A percentile compares a stretch with the other conserved stretches of the same genome.
Conservation (phyloP, 2,329 filamentous ascomycete species). For the Diaporthe eres region DNA sequence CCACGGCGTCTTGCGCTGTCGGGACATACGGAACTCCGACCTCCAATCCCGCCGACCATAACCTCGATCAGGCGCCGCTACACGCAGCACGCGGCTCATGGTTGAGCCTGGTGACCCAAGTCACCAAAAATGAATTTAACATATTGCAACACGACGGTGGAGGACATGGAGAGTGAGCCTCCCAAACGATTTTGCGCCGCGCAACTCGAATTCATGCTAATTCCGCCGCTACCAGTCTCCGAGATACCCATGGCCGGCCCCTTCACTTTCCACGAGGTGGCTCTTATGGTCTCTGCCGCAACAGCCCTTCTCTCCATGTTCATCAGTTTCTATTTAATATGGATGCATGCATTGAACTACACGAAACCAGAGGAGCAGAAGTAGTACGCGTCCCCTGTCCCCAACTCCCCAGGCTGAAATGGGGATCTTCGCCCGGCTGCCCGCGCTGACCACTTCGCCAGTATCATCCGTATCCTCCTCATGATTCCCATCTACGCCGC, state of each 20-base stretch:
- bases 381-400: slow-evolving; percentile 57
- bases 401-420: slow-evolving; percentile 1
- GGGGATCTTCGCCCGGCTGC: slow-evolving; percentile 6
- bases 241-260: slow-evolving; percentile 63
- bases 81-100: slow-evolving; percentile 17
- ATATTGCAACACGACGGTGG: slow-evolving; percentile 41
- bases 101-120: slow-evolving; percentile 28
- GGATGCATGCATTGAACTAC: slow-evolving; percentile 72
- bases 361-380: slow-evolving; percentile 72
- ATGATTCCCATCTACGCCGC: slow-evolving; percentile 88
- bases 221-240: slow-evolving; percentile 54
- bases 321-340: slow-evolving; percentile 69
- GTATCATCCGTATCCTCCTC: slow-evolving; percentile 88
- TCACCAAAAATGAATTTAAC: slow-evolving; percentile 37
- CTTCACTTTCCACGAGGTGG: slow-evolving; percentile 69
- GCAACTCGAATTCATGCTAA: slow-evolving; percentile 49
- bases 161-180: slow-evolving; percentile 45
- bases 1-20: slow-evolving; percentile 7
- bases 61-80: slow-evolving; percentile 9
- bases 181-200: neutral
- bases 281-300: slow-evolving; percentile 64
- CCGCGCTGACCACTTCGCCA: slow-evolving; percentile 50
- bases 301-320: slow-evolving; percentile 65
- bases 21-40: neutral
- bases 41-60: slow-evolving; percentile 15